Evolutionary conservation across 2,329 filamentous ascomycete genomes (phyloP).

Genomic region (Aspergillus transmontanensis): DNA sequence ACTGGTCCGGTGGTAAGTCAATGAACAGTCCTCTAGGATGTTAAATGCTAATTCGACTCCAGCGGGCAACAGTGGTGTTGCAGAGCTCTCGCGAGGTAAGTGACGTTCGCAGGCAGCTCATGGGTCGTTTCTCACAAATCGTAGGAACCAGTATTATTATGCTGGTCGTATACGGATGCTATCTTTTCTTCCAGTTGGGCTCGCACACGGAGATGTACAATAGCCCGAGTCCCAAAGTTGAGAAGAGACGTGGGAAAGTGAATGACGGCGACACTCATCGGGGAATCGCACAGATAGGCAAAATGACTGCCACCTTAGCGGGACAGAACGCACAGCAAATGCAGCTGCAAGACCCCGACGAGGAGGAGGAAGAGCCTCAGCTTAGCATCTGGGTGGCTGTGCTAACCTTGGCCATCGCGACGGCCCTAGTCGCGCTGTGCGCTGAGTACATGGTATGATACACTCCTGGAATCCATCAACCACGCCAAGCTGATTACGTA

Average conservation of each 20-base stretch:
- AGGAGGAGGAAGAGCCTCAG: constrained; percentile 74
- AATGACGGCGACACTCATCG: constrained; percentile 53
- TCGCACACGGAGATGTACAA: constrained; percentile 82
- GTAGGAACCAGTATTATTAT: constrained; percentile 70
- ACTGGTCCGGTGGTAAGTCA: constrained; percentile 48
- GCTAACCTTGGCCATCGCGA: constrained; percentile 70
- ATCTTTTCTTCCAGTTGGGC: constrained; percentile 88
- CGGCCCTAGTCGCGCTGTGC: constrained; percentile 78
- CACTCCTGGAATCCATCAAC: too few relatives aligned
- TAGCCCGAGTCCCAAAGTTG: constrained; percentile 75
- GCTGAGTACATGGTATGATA: constrained; percentile 61
- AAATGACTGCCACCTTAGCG: constrained; percentile 53
- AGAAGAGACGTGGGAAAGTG: constrained; percentile 55
- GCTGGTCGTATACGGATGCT: constrained; percentile 78
- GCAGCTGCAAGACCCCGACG: constrained; percentile 59
- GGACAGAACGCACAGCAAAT: constrained; percentile 54
- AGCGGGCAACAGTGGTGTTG: constrained; percentile 32
- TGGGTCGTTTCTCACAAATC: background rate
- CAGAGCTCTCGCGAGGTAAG: constrained; percentile 38
- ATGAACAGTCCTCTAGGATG: background rate
- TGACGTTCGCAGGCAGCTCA: background rate
- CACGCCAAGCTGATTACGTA: constrained; percentile 9
- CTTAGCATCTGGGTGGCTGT: constrained; percentile 73
- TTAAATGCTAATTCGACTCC: constrained; percentile 8
- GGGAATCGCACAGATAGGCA: constrained; percentile 57